A percentile compares a stretch with the other conserved stretches of the same genome.
Evolutionary conservation across 495 filamentous ascomycete species (phyloP).

Genomic region (Trichoderma asperelloides): DNA sequence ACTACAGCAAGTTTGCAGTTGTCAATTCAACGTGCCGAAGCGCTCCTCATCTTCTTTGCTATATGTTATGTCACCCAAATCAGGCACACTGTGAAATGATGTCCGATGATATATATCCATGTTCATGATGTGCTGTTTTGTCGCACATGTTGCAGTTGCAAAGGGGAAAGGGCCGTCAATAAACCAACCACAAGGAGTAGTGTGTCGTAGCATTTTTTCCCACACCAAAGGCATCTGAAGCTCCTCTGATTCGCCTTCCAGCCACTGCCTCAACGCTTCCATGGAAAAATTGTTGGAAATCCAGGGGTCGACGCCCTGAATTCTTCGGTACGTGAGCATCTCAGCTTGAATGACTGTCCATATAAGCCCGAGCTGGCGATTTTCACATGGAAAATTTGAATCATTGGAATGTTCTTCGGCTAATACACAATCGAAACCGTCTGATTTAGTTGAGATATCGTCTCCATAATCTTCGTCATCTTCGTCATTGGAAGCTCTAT

Average conservation of each 20-base stretch:
- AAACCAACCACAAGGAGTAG: neutral
- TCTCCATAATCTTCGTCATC: no score
- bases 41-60: no score
- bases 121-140: neutral
- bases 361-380: neutral
- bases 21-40: no score
- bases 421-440: no score
- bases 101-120: neutral
- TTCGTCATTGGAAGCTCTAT: no score
- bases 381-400: neutral
- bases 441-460: no score
- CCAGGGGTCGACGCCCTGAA: neutral
- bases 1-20: no score
- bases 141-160: neutral
- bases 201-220: neutral
- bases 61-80: no score
- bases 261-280: neutral
- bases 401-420: no score
- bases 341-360: neutral
- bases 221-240: neutral
- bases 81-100: no score
- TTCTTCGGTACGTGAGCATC: neutral
- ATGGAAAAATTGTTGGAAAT: neutral
- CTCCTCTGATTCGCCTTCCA: neutral
- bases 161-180: neutral